phyloP scores from a whole-genome alignment of 1,139 yeast species.

The Geotrichum australiense region DNA sequence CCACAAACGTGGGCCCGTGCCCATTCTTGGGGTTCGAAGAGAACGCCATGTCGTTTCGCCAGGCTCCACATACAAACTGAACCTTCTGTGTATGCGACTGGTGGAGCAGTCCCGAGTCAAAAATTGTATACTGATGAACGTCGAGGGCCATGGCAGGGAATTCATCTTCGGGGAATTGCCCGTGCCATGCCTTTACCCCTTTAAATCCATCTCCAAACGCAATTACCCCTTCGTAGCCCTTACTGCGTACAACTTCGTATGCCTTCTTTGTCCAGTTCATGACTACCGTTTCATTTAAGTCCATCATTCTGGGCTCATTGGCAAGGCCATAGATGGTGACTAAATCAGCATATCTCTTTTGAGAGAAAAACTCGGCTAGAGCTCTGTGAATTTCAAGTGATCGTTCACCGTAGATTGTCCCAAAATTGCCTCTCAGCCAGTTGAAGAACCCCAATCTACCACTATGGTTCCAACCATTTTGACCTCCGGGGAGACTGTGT shows the following conservation, averaged over 20 bases:
- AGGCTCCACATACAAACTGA: conserved; percentile 36
- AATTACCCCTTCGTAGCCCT: conserved; percentile 28
- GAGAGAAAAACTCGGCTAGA: conserved; percentile 57
- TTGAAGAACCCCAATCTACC: conserved; percentile 64
- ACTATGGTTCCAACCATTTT: conserved; percentile 93
- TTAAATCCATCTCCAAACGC: conserved; percentile 35
- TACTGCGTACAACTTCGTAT: conserved; percentile 28
- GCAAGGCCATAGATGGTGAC: conserved; percentile 77
- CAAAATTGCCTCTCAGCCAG: conserved; percentile 46
- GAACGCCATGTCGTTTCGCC: conserved; percentile 43
- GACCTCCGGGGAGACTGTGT: conserved; percentile 95
- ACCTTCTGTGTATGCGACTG: conserved; percentile 46
- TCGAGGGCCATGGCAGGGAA: conserved; percentile 65
- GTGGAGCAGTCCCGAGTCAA: conserved; percentile 46
- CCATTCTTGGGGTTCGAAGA: conserved; percentile 46
- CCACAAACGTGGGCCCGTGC: conserved; percentile 61
- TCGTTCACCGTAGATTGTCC: conserved; percentile 46
- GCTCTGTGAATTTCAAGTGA: conserved; percentile 56
- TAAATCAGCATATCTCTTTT: conserved; percentile 54
- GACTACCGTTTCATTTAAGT: conserved; percentile 28
- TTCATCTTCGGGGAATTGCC: conserved; percentile 37
- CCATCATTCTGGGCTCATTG: conserved; percentile 82
- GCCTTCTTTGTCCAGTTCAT: conserved; percentile 33
- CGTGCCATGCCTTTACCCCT: conserved; percentile 31
- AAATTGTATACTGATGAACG: conserved; percentile 57